Conservation (phyloP, 129 eudicot genomes). For the Saposhnikovia divaricata region DNA sequence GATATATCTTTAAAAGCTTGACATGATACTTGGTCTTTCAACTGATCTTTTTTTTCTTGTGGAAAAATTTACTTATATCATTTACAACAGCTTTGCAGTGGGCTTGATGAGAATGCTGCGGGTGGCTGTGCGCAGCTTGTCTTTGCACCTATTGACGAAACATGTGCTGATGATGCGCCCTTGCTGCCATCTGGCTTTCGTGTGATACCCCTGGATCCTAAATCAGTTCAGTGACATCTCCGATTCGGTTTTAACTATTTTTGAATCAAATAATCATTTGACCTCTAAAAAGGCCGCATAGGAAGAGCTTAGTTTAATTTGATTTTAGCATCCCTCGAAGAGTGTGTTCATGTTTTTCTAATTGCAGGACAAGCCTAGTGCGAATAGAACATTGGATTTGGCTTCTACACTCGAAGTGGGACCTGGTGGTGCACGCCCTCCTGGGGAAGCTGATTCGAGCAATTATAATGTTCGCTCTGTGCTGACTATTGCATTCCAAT, state of each 20-base stretch:
- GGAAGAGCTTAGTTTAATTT: neutral
- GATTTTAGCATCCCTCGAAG: neutral
- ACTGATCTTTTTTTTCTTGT: neutral
- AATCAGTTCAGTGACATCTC: conserved; percentile 47
- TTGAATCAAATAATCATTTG: neutral
- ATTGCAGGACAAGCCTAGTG: conserved; percentile 34
- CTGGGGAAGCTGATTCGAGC: conserved; percentile 43
- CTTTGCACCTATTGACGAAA: conserved; percentile 75
- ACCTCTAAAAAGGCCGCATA: neutral
- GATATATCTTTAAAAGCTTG: neutral
- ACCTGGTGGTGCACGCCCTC: conserved; percentile 34
- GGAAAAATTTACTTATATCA: neutral
- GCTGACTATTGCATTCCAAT: conserved; percentile 74
- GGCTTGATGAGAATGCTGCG: conserved; percentile 59
- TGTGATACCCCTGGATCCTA: conserved; percentile 68
- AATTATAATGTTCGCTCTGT: conserved; percentile 54
- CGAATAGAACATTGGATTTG: conserved; percentile 65
- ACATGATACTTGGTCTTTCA: neutral
- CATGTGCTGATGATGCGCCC: conserved; percentile 79
- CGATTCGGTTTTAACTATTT: neutral
- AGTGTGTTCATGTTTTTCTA: neutral
- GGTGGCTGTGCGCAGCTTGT: conserved; percentile 80
- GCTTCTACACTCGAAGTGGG: conserved; percentile 71
- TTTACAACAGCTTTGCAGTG: conserved; percentile 54
- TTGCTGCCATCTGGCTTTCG: conserved; percentile 77